These are phyloP conservation scores for Brasilioporus rufonigricans DNA, from an alignment of 768 basidiomycete genomes.

Conservation along the genomic window DNA sequence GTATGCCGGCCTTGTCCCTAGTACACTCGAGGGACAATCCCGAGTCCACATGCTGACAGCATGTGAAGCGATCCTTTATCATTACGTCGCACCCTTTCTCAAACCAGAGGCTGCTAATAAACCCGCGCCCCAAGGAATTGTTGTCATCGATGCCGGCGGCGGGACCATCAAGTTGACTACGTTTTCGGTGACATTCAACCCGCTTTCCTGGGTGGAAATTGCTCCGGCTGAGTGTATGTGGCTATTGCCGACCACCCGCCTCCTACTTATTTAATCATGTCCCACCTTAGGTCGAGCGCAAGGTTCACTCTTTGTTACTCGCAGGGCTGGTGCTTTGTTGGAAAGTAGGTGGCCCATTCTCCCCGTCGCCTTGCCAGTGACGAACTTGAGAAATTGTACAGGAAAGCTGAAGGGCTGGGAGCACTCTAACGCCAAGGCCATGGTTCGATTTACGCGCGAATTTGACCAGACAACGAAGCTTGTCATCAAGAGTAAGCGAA, in stretches of 20 bases:
- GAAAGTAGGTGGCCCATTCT: not conserved
- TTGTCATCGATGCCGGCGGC: no score
- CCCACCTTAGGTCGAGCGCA: not conserved
- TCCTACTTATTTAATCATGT: not conserved
- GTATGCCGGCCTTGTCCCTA: no score
- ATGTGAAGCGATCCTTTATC: not conserved
- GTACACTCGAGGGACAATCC: no score
- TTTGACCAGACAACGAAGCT: no score
- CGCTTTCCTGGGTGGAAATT: not conserved
- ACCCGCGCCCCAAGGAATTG: not conserved
- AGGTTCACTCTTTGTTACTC: no score
- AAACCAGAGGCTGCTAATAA: not conserved
- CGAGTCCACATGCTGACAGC: no score
- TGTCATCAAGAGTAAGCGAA: no score
- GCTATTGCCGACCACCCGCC: not conserved
- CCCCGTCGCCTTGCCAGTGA: not conserved
- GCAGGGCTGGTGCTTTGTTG: not conserved
- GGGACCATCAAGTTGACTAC: no score
- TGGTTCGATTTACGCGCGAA: no score
- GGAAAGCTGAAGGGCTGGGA: no score
- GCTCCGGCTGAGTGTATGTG: no score
- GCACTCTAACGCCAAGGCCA: not conserved
- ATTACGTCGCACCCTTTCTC: conserved; percentile 19
- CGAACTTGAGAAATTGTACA: not conserved
- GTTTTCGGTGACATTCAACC: no score